Conservation (phyloP, 148 eudicot species). For the Vaccinium vitisidaea region DNA sequence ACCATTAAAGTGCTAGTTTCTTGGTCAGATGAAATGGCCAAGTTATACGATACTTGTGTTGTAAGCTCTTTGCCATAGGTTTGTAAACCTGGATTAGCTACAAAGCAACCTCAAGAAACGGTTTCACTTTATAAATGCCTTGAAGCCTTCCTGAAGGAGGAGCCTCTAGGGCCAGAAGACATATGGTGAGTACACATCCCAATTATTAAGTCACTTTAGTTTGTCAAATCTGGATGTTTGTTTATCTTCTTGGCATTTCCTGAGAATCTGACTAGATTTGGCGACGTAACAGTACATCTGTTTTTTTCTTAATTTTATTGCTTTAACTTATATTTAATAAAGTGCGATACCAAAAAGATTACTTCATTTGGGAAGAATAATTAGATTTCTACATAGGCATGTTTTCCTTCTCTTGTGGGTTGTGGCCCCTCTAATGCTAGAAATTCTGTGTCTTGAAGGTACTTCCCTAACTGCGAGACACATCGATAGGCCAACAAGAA, state of each 20-base stretch:
- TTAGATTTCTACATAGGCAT: not conserved
- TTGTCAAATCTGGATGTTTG: not conserved
- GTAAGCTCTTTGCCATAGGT: slow-evolving; percentile 58
- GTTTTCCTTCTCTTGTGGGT: not conserved
- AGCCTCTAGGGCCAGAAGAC: slow-evolving; percentile 87
- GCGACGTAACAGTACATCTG: not conserved
- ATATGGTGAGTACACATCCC: slow-evolving; percentile 49
- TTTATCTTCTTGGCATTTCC: not conserved
- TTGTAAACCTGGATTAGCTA: slow-evolving; percentile 32
- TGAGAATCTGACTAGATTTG: not conserved
- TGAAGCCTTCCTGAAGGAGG: slow-evolving; percentile 86
- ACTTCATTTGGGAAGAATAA: not conserved
- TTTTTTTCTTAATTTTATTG: not conserved
- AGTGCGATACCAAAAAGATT: not conserved
- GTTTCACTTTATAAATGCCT: slow-evolving; percentile 72
- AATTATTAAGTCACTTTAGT: not conserved
- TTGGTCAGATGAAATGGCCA: slow-evolving; percentile 57
- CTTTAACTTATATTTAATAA: not conserved
- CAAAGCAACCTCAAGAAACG: slow-evolving; percentile 43
- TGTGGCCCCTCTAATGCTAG: slow-evolving; percentile 7
- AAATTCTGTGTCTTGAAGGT: slow-evolving; percentile 37
- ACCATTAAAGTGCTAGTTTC: slow-evolving; percentile 49
- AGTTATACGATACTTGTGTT: slow-evolving; percentile 45
- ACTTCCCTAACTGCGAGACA: slow-evolving; percentile 71
- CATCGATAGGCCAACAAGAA: too few relatives aligned